These are phyloP conservation scores for Picea sitchensis DNA, from an alignment of 75 land plant genomes.

Conservation along the genomic window DNA sequence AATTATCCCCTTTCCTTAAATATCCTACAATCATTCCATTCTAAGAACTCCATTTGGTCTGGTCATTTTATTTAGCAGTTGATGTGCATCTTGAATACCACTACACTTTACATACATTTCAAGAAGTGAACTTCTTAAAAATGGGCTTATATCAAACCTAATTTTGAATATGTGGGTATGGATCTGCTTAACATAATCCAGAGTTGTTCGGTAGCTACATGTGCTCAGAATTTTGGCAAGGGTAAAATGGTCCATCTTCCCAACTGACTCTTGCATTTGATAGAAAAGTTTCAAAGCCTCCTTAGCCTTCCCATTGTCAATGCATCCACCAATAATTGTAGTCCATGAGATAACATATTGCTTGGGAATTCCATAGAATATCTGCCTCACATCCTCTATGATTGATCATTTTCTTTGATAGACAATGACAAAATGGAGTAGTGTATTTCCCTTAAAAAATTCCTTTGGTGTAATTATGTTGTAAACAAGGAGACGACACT, in stretches of 20 bases:
- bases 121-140: constrained; percentile 31
- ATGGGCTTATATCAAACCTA: constrained; percentile 37
- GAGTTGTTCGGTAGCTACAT: constrained; percentile 13
- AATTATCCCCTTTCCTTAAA: not conserved
- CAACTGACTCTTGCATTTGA: constrained; percentile 4
- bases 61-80: constrained; percentile 27
- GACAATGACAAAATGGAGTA: too few species aligned
- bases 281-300: constrained; percentile 10
- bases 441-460: too few species aligned
- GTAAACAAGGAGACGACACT: too few species aligned
- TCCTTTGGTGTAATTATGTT: too few species aligned
- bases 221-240: not conserved
- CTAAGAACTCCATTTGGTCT: constrained; percentile 45
- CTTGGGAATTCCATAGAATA: constrained; percentile 25
- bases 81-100: constrained; percentile 18
- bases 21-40: constrained; percentile 49
- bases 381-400: constrained; percentile 30
- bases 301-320: constrained; percentile 43
- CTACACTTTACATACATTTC: constrained; percentile 66
- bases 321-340: constrained; percentile 42
- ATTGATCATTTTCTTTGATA: constrained; percentile 35
- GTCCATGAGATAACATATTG: constrained; percentile 45
- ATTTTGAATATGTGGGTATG: constrained; percentile 32
- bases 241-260: not conserved
- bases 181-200: constrained; percentile 15